Conservation (phyloP, 192 early-diverging fungal species). For the Coemansia sp. region DNA sequence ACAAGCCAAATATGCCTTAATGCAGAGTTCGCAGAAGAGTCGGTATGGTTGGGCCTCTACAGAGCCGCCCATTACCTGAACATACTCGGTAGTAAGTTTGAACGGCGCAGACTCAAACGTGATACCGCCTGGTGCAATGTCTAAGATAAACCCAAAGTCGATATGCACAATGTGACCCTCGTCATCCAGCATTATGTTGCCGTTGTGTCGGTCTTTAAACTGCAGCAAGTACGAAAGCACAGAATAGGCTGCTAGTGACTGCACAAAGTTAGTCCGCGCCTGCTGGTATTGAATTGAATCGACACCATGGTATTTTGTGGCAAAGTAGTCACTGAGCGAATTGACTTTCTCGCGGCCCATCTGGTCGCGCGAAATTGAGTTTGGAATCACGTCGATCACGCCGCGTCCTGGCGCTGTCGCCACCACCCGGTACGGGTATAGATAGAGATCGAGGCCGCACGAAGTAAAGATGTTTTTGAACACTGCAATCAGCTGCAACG, state of each 20-base stretch:
- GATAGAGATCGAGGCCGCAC: conserved; percentile 90
- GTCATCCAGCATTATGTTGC: conserved; percentile 99
- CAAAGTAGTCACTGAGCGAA: conserved; percentile 93
- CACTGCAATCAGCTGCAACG: conserved; percentile 94
- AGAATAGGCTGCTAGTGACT: conserved; percentile 93
- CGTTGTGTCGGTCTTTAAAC: conserved; percentile 99
- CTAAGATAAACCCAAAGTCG: conserved; percentile 98
- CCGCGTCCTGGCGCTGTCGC: conserved; percentile 97
- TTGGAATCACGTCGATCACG: conserved; percentile 97
- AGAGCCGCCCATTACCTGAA: conserved; percentile 94
- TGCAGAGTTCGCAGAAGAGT: conserved; percentile 84
- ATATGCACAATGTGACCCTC: conserved; percentile 97
- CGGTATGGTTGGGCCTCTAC: conserved; percentile 75
- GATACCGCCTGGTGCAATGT: conserved; percentile 97
- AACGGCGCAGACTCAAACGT: conserved; percentile 95
- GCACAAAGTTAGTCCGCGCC: conserved; percentile 92
- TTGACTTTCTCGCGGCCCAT: conserved; percentile 99
- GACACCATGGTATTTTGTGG: conserved; percentile 84
- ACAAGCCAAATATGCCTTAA: conserved; percentile 88
- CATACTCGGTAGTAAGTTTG: conserved; percentile 97
- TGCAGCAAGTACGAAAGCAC: conserved; percentile 92
- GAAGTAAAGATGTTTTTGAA: conserved; percentile 95
- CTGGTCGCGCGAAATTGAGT: conserved; percentile 94
- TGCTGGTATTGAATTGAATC: conserved; percentile 88
- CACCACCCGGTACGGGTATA: conserved; percentile 96